A percentile compares a stretch with the other conserved stretches of the same genome.
phyloP scores from a whole-genome alignment of 2,329 filamentous ascomycete species.

The Didymella pomorum region DNA sequence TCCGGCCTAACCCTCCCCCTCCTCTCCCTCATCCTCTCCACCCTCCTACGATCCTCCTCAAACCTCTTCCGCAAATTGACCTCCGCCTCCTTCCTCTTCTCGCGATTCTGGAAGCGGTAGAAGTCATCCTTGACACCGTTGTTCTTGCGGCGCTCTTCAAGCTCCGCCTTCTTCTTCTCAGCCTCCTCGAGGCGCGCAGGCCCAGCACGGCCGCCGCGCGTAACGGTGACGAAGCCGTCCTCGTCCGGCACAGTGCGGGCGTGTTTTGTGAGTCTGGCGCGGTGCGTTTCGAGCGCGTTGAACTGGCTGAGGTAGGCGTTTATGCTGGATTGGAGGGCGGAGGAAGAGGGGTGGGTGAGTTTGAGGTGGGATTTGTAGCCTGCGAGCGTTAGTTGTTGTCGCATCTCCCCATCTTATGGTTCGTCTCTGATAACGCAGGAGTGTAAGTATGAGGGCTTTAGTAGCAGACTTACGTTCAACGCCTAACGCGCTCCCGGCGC shows the following conservation, averaged over 20 bases:
- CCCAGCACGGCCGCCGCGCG: conserved; percentile 73
- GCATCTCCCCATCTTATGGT: background rate
- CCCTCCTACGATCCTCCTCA: conserved; percentile 76
- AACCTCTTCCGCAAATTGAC: conserved; percentile 74
- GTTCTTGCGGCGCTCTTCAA: conserved; percentile 64
- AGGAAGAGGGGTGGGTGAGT: conserved; percentile 73
- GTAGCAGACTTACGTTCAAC: conserved; percentile 59
- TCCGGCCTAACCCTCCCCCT: conserved; percentile 52
- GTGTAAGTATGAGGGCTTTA: conserved; percentile 17
- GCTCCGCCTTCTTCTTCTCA: conserved; percentile 63
- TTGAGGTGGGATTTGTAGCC: conserved; percentile 70
- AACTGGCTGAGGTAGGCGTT: conserved; percentile 90
- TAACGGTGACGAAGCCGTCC: conserved; percentile 94
- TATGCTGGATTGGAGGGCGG: conserved; percentile 73
- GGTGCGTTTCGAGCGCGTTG: conserved; percentile 69
- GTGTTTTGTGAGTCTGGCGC: conserved; percentile 67
- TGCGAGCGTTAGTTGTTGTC: conserved; percentile 45
- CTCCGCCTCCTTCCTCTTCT: conserved; percentile 80
- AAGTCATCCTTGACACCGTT: conserved; percentile 70
- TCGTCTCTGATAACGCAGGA: background rate
- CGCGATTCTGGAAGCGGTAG: conserved; percentile 83
- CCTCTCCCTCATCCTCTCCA: conserved; percentile 74
- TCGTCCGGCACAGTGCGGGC: conserved; percentile 84
- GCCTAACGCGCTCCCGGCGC: conserved; percentile 56
- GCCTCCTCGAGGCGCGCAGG: conserved; percentile 75